These are phyloP conservation scores for Ceratocystis huliohia DNA, from an alignment of 2,329 filamentous ascomycete genomes.

Conservation along the genomic window DNA sequence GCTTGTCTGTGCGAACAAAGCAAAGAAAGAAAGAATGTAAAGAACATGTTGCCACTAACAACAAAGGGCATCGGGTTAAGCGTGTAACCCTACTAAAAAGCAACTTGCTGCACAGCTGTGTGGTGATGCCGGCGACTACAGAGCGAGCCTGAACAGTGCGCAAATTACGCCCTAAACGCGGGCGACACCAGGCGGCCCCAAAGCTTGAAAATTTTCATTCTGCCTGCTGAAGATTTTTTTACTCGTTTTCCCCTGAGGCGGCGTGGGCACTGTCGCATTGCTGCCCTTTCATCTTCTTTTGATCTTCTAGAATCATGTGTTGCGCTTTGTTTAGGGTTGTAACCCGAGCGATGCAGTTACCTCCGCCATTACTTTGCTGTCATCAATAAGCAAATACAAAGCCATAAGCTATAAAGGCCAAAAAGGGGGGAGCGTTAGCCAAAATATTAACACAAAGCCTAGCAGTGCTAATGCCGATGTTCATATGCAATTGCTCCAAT, in stretches of 20 bases:
- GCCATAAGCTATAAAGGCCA: background rate
- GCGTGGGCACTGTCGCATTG: background rate
- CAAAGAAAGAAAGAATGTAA: background rate
- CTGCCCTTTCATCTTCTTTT: background rate
- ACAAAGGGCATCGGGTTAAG: no score
- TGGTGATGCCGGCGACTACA: no score
- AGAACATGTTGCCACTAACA: background rate
- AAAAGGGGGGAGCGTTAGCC: background rate
- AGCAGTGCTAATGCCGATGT: background rate
- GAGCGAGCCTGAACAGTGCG: background rate
- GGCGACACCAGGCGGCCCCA: slow-evolving; percentile 1
- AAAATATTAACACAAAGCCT: background rate
- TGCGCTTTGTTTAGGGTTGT: background rate
- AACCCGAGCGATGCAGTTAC: background rate
- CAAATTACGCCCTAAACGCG: background rate
- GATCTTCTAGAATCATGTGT: background rate
- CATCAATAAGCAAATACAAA: background rate
- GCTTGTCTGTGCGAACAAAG: background rate
- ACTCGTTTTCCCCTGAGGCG: background rate
- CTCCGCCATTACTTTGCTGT: background rate
- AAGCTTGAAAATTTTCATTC: background rate
- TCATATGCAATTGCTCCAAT: background rate
- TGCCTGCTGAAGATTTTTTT: background rate
- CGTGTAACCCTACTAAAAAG: background rate
- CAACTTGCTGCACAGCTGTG: no score